Percentiles rank a stretch among this genome's conserved stretches.
These are phyloP conservation scores for Plasmodium vivax DNA, from an alignment of 169 alveolate genomes.

Conservation along the genomic window DNA sequence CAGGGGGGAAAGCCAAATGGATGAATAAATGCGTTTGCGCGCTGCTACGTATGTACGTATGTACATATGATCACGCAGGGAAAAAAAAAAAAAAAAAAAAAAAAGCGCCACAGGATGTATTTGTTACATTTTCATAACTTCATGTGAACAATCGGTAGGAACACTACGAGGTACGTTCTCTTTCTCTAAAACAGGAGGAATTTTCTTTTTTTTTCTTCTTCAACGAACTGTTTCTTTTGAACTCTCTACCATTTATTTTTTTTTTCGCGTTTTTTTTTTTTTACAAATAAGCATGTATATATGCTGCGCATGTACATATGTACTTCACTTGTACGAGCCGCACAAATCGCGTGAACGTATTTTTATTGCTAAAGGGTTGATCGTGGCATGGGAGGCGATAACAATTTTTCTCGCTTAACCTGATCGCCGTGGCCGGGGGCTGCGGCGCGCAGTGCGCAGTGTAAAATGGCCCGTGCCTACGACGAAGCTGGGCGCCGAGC, in stretches of 20 bases:
- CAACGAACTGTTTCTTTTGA: background rate
- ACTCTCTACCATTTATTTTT: background rate
- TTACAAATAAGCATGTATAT: background rate
- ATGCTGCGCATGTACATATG: background rate
- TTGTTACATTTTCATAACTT: background rate
- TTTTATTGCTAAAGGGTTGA: background rate
- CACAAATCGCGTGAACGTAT: background rate
- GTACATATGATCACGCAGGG: background rate
- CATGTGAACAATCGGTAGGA: background rate
- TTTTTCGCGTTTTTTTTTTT: too few species aligned
- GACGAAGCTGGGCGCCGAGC: background rate
- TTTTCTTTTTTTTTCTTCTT: background rate
- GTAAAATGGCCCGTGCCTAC: background rate
- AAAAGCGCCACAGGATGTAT: background rate
- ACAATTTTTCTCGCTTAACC: background rate
- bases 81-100: too few species aligned
- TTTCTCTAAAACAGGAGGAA: background rate
- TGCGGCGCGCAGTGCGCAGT: background rate
- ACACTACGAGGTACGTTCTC: background rate
- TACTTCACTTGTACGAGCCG: background rate
- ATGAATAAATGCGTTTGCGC: background rate
- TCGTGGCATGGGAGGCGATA: background rate
- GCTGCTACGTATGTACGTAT: background rate
- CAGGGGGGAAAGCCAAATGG: background rate
- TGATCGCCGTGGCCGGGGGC: background rate